Conservation (phyloP, 106 monocot genomes). For the Platanthera zijinensis region DNA sequence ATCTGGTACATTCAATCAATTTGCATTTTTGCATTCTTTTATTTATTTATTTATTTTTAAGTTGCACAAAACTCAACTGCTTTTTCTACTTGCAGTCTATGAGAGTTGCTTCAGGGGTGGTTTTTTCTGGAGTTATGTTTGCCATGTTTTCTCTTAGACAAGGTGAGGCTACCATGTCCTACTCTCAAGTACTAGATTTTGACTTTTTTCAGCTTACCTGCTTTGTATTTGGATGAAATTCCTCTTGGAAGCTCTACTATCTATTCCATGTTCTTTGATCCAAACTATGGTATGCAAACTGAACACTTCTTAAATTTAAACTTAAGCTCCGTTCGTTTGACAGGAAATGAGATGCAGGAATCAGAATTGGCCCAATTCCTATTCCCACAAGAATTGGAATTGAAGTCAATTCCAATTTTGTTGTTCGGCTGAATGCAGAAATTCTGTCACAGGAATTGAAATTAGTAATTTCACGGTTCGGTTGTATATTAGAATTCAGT, state of each 20-base stretch:
- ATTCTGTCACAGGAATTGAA: too few relatives aligned
- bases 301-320: not conserved
- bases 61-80: not conserved
- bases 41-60: not conserved
- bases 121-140: conserved; percentile 53
- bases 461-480: too few relatives aligned
- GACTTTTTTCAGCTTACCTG: not conserved
- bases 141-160: conserved; percentile 62
- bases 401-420: too few relatives aligned
- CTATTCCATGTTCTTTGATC: not conserved
- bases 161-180: conserved; percentile 34
- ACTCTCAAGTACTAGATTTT: not conserved
- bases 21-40: not conserved
- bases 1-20: not conserved
- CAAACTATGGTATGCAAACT: not conserved
- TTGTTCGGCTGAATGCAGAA: too few relatives aligned
- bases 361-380: too few relatives aligned
- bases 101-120: conserved; percentile 43
- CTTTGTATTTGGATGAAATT: not conserved
- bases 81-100: conserved; percentile 49
- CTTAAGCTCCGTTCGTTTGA: not conserved
- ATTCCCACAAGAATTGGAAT: too few relatives aligned
- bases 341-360: too few relatives aligned
- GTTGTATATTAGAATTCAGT: too few relatives aligned
- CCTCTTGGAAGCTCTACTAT: not conserved